These are phyloP conservation scores for Margaritispora aquatica DNA, from an alignment of 495 filamentous ascomycete species.

Conservation along the genomic window DNA sequence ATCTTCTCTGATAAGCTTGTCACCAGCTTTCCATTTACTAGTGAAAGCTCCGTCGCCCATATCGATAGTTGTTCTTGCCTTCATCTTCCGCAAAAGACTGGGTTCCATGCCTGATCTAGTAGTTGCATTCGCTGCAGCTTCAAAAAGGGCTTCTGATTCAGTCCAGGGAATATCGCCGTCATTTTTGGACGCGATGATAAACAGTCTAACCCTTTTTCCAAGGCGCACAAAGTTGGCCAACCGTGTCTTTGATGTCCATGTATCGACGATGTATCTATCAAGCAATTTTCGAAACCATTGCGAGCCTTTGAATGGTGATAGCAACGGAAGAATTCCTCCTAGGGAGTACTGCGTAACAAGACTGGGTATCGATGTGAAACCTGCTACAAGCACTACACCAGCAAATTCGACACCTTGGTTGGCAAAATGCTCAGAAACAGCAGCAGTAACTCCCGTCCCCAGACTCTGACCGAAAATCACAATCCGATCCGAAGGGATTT, in stretches of 20 bases:
- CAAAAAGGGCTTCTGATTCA: constrained; percentile 50
- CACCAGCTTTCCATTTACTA: constrained; percentile 29
- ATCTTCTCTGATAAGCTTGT: constrained; percentile 43
- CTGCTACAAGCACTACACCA: constrained; percentile 70
- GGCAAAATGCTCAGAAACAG: constrained; percentile 61
- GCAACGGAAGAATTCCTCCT: constrained; percentile 68
- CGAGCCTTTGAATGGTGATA: constrained; percentile 58
- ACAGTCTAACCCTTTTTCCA: constrained; percentile 52
- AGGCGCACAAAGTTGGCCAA: constrained; percentile 36
- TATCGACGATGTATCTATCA: constrained; percentile 39
- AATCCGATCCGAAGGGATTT: constrained; percentile 64
- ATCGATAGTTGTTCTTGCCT: constrained; percentile 31
- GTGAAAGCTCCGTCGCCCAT: constrained; percentile 36
- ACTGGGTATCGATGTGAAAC: constrained; percentile 66
- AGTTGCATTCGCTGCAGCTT: constrained; percentile 46
- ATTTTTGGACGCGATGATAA: constrained; percentile 68
- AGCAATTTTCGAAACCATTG: constrained; percentile 37
- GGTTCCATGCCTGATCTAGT: constrained; percentile 32
- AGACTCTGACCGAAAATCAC: constrained; percentile 83
- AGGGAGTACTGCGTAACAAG: constrained; percentile 60
- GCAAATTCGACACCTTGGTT: constrained; percentile 45
- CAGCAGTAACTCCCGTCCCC: constrained; percentile 77
- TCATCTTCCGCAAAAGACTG: constrained; percentile 31
- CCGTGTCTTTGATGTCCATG: constrained; percentile 44
- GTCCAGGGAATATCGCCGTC: constrained; percentile 70